Conservation (phyloP, 495 filamentous ascomycete genomes). For the Podospora pseudoanserina region DNA sequence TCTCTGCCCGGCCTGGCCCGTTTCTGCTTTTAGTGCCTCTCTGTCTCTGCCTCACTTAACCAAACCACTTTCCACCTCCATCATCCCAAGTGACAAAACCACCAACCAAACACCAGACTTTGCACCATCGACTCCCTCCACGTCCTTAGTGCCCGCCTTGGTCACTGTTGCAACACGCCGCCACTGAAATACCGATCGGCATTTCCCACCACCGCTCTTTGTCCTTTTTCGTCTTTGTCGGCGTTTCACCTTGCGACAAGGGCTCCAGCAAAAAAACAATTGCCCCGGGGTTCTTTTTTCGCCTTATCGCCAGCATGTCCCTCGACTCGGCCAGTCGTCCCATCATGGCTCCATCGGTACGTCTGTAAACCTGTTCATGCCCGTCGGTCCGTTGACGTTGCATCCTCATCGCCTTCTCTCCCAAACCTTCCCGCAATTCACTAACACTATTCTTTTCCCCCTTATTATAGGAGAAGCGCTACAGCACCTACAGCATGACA, state of each 20-base stretch:
- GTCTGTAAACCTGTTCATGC: neutral
- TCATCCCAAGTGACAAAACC: neutral
- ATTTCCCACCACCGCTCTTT: slow-evolving; percentile 2
- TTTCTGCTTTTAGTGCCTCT: slow-evolving; percentile 1
- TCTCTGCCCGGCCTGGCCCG: neutral
- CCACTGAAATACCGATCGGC: slow-evolving; percentile 3
- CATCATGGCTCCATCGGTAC: slow-evolving; percentile 73
- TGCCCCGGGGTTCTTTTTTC: neutral
- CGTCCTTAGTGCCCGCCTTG: neutral
- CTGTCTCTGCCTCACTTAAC: neutral
- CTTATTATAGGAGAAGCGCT: slow-evolving; percentile 56
- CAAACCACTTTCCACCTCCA: neutral
- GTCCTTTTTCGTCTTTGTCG: slow-evolving; percentile 1
- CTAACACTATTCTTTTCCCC: slow-evolving; percentile 10
- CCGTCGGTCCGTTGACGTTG: neutral
- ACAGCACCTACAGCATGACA: slow-evolving; percentile 74
- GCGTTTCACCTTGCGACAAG: slow-evolving; percentile 11
- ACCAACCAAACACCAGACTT: neutral
- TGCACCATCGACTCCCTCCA: neutral
- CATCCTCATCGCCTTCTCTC: neutral
- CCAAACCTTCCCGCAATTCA: neutral
- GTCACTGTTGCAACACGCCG: neutral
- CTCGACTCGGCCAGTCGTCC: slow-evolving; percentile 65
- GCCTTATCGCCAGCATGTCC: slow-evolving; percentile 50
- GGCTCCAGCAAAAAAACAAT: slow-evolving; percentile 10